phyloP scores from a whole-genome alignment of 73 alveolate genomes.

The Paramecium octaurelia region DNA sequence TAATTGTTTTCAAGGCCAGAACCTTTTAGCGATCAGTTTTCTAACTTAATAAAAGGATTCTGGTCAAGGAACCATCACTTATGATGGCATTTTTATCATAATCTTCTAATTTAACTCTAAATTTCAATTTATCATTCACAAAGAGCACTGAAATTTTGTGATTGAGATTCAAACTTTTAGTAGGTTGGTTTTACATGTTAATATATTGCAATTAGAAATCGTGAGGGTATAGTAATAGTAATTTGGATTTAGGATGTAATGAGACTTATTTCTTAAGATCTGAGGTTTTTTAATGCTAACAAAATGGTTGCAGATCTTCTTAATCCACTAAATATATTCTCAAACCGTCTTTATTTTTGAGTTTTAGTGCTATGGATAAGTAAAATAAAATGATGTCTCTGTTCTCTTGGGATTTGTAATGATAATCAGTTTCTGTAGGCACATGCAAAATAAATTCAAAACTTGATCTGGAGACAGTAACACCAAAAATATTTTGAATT shows the following conservation, averaged over 20 bases:
- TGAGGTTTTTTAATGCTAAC: background rate
- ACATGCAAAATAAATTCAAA: slow-evolving; percentile 36
- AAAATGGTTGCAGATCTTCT: background rate
- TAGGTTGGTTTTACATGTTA: background rate
- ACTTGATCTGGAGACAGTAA: slow-evolving; percentile 2
- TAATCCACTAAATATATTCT: background rate
- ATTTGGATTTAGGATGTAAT: background rate
- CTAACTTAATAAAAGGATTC: background rate
- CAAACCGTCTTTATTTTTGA: background rate
- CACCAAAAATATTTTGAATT: background rate
- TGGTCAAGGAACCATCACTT: background rate
- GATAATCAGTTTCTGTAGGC: slow-evolving; percentile 13
- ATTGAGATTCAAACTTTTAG: background rate
- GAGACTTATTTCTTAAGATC: background rate
- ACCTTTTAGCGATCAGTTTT: background rate
- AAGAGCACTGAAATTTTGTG: background rate
- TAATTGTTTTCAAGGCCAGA: background rate
- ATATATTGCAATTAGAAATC: background rate
- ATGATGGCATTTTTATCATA: background rate
- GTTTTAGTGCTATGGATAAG: background rate
- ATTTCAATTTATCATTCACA: background rate
- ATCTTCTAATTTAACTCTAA: background rate
- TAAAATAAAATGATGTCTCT: background rate
- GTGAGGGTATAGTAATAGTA: background rate
- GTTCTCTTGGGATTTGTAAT: background rate